These are phyloP conservation scores for Juglanconis oblonga DNA, from an alignment of 2,329 filamentous ascomycete genomes.

Conservation along the genomic window DNA sequence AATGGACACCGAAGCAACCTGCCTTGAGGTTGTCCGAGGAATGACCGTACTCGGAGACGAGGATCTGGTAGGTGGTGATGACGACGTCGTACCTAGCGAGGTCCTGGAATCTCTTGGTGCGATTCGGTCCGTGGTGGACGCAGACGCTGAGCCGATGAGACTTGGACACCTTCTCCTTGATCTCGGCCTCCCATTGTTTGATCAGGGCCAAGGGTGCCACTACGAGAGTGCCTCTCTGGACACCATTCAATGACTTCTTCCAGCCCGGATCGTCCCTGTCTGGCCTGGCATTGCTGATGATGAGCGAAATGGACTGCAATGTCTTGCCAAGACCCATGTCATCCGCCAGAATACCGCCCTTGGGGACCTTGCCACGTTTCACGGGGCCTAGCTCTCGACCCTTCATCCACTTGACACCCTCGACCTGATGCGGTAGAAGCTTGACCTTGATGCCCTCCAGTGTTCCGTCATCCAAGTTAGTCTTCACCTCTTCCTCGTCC, in stretches of 20 bases:
- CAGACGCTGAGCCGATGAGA: conserved; percentile 74
- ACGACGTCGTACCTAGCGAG: conserved; percentile 89
- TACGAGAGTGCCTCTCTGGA: conserved; percentile 81
- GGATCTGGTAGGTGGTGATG: conserved; percentile 93
- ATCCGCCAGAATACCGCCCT: conserved; percentile 92
- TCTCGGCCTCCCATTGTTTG: conserved; percentile 94
- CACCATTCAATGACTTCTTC: conserved; percentile 65
- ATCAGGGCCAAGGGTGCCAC: conserved; percentile 92
- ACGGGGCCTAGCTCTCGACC: conserved; percentile 84
- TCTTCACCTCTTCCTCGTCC: conserved; percentile 46
- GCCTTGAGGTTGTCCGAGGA: conserved; percentile 65
- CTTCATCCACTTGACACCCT: conserved; percentile 93
- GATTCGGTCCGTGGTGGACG: conserved; percentile 85
- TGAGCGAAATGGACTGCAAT: conserved; percentile 84
- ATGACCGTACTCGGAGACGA: conserved; percentile 83
- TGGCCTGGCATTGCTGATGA: conserved; percentile 78
- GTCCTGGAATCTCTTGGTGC: conserved; percentile 75
- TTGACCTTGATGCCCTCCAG: conserved; percentile 83
- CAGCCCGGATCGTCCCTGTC: conserved; percentile 55
- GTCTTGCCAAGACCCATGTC: conserved; percentile 98
- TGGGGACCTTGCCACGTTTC: conserved; percentile 78
- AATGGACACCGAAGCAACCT: conserved; percentile 87
- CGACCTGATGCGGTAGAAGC: conserved; percentile 88
- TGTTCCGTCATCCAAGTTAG: conserved; percentile 43
- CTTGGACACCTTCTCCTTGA: conserved; percentile 73